These are phyloP conservation scores for Colletotrichum sp. DNA, from an alignment of 2,329 filamentous ascomycete genomes.

Conservation along the genomic window DNA sequence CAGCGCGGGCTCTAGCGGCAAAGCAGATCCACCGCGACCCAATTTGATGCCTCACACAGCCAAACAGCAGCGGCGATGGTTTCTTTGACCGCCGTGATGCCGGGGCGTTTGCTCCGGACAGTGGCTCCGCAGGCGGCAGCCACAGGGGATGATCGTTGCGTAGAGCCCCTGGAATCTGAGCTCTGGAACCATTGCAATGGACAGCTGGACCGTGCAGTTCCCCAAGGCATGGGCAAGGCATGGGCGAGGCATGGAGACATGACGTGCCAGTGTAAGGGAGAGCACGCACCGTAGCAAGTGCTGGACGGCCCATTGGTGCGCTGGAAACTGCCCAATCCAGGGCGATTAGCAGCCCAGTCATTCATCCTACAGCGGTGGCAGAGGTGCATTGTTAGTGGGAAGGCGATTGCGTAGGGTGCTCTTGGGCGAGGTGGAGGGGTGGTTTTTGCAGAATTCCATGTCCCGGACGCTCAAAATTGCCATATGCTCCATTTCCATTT, in stretches of 20 bases:
- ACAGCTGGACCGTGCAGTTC: slow-evolving; percentile 2
- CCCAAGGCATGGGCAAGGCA: neutral
- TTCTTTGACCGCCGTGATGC: neutral
- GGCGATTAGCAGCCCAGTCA: neutral
- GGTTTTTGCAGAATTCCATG: slow-evolving; percentile 7
- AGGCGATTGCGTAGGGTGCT: neutral
- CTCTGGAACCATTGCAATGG: neutral
- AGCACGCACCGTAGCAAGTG: neutral
- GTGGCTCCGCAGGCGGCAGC: neutral
- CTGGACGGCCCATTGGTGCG: neutral
- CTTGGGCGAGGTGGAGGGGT: neutral
- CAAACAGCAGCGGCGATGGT: neutral
- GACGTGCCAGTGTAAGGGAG: neutral
- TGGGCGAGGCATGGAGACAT: neutral
- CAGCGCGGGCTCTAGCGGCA: neutral
- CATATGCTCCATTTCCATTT: slow-evolving; percentile 20
- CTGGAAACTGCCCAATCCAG: neutral
- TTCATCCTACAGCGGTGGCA: neutral
- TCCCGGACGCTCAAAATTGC: slow-evolving; percentile 8
- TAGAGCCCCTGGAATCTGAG: neutral
- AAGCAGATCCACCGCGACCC: neutral
- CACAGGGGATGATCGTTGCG: slow-evolving; percentile 4
- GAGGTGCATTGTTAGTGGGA: neutral
- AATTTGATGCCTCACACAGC: neutral
- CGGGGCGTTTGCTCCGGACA: slow-evolving; percentile 19